Percentiles rank a stretch among this genome's conserved stretches.
These are phyloP conservation scores for Gossypium rotundifolium DNA, from an alignment of 345 rosid species.

Conservation along the genomic window DNA sequence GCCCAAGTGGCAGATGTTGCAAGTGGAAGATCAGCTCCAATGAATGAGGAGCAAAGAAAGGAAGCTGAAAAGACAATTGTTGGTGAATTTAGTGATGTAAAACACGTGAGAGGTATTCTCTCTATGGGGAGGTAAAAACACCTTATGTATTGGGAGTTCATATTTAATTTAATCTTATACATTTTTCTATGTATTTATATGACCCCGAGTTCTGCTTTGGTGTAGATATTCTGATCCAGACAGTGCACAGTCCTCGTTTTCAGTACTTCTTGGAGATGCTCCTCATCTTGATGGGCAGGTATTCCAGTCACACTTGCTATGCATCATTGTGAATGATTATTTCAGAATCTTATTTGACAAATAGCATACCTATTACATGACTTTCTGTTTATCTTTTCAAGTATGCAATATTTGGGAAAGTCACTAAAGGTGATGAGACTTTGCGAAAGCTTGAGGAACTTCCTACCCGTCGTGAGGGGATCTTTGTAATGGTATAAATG, in stretches of 20 bases:
- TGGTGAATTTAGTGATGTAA: conserved; percentile 88
- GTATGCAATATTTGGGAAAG: conserved; percentile 97
- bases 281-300: conserved; percentile 95
- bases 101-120: conserved; percentile 68
- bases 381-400: conserved; percentile 24
- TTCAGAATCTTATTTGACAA: conserved; percentile 8
- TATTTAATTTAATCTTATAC: not conserved
- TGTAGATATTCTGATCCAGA: conserved; percentile 76
- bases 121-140: conserved; percentile 7
- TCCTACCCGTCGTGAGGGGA: conserved; percentile 86
- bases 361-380: conserved; percentile 8
- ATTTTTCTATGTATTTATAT: not conserved
- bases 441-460: conserved; percentile 77
- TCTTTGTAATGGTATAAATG: conserved; percentile 78
- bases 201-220: not conserved
- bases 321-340: conserved; percentile 2
- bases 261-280: conserved; percentile 93
- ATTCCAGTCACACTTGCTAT: conserved; percentile 16
- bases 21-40: conserved; percentile 70
- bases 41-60: conserved; percentile 71
- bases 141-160: not conserved
- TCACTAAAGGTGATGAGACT: conserved; percentile 91
- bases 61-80: conserved; percentile 70
- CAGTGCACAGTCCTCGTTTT: conserved; percentile 87
- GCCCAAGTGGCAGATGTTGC: conserved; percentile 97